Evolutionary conservation across 1,139 yeast species (phyloP), one percentile per base, ranked within the genome.

Genomic region (Magnusiomyces suaveolens): DNA sequence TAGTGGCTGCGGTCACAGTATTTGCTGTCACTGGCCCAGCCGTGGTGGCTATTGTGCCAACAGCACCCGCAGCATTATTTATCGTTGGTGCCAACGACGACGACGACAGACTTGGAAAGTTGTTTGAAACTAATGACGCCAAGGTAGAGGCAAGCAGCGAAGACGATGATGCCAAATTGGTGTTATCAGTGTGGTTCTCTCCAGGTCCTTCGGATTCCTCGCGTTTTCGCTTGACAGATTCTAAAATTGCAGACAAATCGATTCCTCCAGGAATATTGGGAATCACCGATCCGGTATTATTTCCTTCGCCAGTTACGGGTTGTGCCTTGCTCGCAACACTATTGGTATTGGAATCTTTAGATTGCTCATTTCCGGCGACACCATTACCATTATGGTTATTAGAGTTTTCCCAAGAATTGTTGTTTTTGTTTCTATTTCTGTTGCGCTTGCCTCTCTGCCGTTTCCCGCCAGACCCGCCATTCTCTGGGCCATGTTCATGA

Each of bases 171-270:
- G 33, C 33, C 33, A 12, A 29, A 6, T 29, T 29, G 33, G n/a
- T n/a, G n/a, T n/a, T n/a, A n/a, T n/a, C n/a, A n/a, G n/a, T n/a
- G n/a, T n/a, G n/a, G n/a, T n/a, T n/a, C n/a, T n/a, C n/a, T n/a
- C n/a, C 36, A 29, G 12, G 36, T 8, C 6, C 54, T 36, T 50
- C 56, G 10, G 54, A 49, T 24, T 58, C 62, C n/a, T 59, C 63
- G 18, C 57, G 59, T 39, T 61, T 57, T 25, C 65, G 56, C 54
- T 62, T 60, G 2, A 54, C 58, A 23, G 57, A 60, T 16, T 63
- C 62, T 14, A 63, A 53, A 41, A 62, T 60, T 12, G 60, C 60
- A 16, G 63, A 61, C 33, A 61, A 54, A 52, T 61, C 61, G 32
- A 61, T 41, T 25, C 52, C 54, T 20, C 52, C 57, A n/a, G 43